Conservation (phyloP, 106 monocot genomes). For the Alisma plantagoaquatica region DNA sequence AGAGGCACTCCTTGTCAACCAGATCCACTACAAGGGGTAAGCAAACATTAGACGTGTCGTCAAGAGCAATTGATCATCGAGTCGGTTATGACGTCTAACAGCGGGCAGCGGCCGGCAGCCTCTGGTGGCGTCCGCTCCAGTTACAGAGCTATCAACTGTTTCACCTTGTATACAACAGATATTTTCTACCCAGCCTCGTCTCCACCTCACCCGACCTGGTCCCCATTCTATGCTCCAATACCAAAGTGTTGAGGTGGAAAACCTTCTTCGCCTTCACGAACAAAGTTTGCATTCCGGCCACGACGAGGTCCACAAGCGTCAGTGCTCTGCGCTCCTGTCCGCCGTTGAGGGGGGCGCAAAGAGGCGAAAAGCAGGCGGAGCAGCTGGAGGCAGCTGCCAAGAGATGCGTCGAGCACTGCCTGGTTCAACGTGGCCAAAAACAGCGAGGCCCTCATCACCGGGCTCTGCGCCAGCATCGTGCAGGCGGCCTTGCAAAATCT, state of each 20-base stretch:
- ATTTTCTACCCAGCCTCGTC: no score
- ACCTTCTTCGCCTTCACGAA: slow-evolving; percentile 24
- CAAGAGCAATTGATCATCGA: slow-evolving; percentile 8
- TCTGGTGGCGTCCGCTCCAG: not conserved
- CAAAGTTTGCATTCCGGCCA: slow-evolving; percentile 2
- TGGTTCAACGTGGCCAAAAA: slow-evolving; percentile 35
- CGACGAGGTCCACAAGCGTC: slow-evolving; percentile 26
- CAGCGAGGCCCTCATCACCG: slow-evolving; percentile 21
- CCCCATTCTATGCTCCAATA: slow-evolving; percentile 9
- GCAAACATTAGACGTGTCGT: no score
- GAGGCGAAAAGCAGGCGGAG: slow-evolving; percentile 25
- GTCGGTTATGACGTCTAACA: slow-evolving; percentile 23
- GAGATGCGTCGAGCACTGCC: slow-evolving; percentile 19
- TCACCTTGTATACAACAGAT: no score
- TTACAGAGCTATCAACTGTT: no score
- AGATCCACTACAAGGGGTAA: no score
- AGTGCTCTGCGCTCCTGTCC: slow-evolving; percentile 13
- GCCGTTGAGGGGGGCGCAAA: slow-evolving; percentile 9
- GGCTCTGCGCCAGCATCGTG: slow-evolving; percentile 14
- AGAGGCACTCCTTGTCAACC: no score
- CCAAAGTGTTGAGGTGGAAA: slow-evolving; percentile 22
- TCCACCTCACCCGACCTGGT: not conserved
- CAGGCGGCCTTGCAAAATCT: slow-evolving; percentile 11
- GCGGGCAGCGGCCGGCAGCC: slow-evolving; percentile 14
- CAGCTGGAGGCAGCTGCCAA: slow-evolving; percentile 6